phyloP scores from a whole-genome alignment of 2,329 filamentous ascomycete genomes.

The Talaromyces piceae region DNA sequence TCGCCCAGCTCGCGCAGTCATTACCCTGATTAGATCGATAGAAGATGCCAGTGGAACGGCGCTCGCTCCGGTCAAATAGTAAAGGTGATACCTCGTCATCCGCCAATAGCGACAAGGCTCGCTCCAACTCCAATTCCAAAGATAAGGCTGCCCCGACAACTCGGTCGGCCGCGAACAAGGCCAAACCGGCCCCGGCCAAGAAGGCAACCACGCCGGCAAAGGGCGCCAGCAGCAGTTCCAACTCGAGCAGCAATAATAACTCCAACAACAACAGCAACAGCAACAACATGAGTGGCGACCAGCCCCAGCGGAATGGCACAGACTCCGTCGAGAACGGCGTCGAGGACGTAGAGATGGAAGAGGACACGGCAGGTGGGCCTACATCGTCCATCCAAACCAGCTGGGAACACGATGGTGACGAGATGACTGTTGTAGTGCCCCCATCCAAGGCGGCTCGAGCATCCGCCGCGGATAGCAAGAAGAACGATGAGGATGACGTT shows the following conservation, averaged over 20 bases:
- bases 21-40: slow-evolving; percentile 20
- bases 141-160: slow-evolving; percentile 38
- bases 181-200: slow-evolving; percentile 27
- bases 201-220: slow-evolving; percentile 30
- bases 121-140: slow-evolving; percentile 39
- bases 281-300: slow-evolving; percentile 60
- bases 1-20: slow-evolving; percentile 14
- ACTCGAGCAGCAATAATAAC: slow-evolving; percentile 5
- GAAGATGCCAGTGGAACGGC: slow-evolving; percentile 42
- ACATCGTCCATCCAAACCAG: slow-evolving; percentile 48
- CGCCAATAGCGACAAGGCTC: slow-evolving; percentile 40
- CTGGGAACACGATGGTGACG: slow-evolving; percentile 64
- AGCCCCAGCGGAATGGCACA: slow-evolving; percentile 59
- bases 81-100: slow-evolving; percentile 40
- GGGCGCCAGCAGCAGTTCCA: slow-evolving; percentile 27
- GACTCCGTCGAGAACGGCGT: slow-evolving; percentile 63
- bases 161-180: slow-evolving; percentile 34
- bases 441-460: slow-evolving; percentile 59
- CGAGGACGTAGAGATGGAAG: slow-evolving; percentile 65
- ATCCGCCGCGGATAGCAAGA: slow-evolving; percentile 56
- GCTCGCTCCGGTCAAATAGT: slow-evolving; percentile 40
- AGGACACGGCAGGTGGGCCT: slow-evolving; percentile 48
- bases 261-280: slow-evolving; percentile 10
- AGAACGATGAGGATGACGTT: slow-evolving; percentile 62
- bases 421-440: slow-evolving; percentile 72